Base-by-base conservation (phyloP, 352 stramenopile species). In the Globisporangium iwayamae region DNA sequence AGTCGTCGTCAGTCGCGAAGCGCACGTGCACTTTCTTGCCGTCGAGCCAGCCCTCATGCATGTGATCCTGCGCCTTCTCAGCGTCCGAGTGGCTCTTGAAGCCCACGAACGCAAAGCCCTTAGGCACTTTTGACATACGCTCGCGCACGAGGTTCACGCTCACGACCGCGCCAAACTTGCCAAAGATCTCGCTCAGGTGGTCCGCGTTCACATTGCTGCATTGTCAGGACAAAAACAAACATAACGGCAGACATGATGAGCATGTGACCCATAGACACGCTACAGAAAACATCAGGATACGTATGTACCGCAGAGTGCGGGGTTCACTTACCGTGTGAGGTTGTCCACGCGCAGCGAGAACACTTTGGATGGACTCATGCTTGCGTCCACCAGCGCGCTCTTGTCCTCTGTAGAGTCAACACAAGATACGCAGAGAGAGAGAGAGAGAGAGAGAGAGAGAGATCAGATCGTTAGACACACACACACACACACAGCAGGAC, bases 21-120 rank as follows among this genome's bases (percentile, higher is more conserved):
- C 77, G 63, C 51, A 96, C 87, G 61, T 76, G 77, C 48, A 96
- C 63, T 60, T 89, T 90, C 62, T 78, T 87, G 30, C 85, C 87
- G 63, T 96, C 87, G 52, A 96, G 70, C 84, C 85, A 93, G 18
- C 87, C 87, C 59, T 96, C 82, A 65, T 96, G 72, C 82, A 96
- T 89, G 73, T 94, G 83, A 30, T 81, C 62, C 54, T 82, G 77
- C 11, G 87, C 87, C 1, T 50, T 81, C 16, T 83, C 70, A 0
- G 85, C 85, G 32, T 96, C 82, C 0, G 70, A 60, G 16, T 71
- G 65, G 1, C 69, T 78, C 4, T 72, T 64, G 43, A 96, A 90
- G 3, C 72, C 73, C 36, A 96, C 77, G 25, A 90, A 65, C 34
- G 84, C 84, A 22, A 73, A 62, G 14, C 70, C 76, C 43, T 68